Evolutionary conservation across 1,284 basidiomycete genomes (phyloP), one percentile per base, ranked within the genome.

Genomic region (Fomes fomentarius): DNA sequence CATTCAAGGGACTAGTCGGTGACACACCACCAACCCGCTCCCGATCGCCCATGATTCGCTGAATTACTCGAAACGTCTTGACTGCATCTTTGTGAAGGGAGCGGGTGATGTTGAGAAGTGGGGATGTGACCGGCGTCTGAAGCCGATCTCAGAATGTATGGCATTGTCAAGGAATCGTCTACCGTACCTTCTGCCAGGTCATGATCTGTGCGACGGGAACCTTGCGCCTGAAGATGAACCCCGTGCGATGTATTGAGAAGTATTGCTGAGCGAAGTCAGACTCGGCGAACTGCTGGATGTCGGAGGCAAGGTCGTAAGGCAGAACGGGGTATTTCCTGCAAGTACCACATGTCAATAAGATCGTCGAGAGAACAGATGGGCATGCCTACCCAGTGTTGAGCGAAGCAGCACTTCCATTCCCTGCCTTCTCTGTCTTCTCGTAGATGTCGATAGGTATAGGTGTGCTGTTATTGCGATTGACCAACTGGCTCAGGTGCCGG

Each of bases 1-100:
- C 73, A 53, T 83, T 86, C 41, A 77, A 69, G n/a, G 74, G 67
- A 46, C 68, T 69, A 25, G 74, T 66, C 38, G 73, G 69, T 8
- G 77, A 73, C 12, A 69, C 58, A 25, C 77, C 70, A 31, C 53
- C 37, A n/a, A 89, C 87, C 9, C 82, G 82, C 60, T 93, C 90
- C 3, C 93, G 80, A 66, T 96, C 94, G 33, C 93, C 93, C 93
- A 96, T 96, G 51, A 95, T 85, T 52, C 87, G 86, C 68, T 96
- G 93, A 42, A 96, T 84, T 31, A 94, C 85, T 66, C 91, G 93
- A 81, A 96, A 97, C 4, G 87, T 80, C 63, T 84, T 87, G 50
- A 94, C 79, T 0, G 92, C 91, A 61, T 95, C 89, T 66, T 82
- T 84, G 60, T 85, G 83, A 19, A 92, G 74, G 0, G 76, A 65